Conservation (phyloP, 495 filamentous ascomycete genomes). For the Aspergillus diversus region DNA sequence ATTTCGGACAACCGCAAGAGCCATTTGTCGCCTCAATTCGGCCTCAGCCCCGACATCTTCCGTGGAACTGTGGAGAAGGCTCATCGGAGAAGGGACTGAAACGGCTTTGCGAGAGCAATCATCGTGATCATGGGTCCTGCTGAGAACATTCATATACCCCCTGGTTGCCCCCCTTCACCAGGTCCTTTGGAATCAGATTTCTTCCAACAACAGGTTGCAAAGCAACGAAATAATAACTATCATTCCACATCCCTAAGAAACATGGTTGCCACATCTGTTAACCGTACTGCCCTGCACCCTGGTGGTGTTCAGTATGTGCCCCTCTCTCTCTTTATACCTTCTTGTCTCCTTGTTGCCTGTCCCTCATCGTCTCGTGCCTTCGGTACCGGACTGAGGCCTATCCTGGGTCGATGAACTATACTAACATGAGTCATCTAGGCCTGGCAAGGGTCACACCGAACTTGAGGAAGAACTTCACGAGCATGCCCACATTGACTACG, state of each 20-base stretch:
- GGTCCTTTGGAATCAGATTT: constrained; percentile 61
- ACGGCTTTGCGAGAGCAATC: constrained; percentile 32
- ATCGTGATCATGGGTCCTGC: constrained; percentile 41
- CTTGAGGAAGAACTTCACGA: constrained; percentile 97
- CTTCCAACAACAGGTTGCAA: constrained; percentile 60
- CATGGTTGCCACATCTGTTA: constrained; percentile 79
- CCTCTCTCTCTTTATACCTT: constrained; percentile 21
- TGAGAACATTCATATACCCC: constrained; percentile 53
- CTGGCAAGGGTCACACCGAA: constrained; percentile 86
- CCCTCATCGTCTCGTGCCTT: constrained; percentile 4
- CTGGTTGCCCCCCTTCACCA: constrained; percentile 46
- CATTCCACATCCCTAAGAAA: constrained; percentile 60
- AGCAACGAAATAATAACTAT: constrained; percentile 66
- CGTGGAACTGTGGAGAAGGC: constrained; percentile 50
- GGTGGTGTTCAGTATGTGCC: constrained; percentile 83
- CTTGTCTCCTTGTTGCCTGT: constrained; percentile 18
- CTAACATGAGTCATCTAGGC: constrained; percentile 56
- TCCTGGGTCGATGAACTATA: constrained; percentile 3
- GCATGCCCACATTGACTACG: constrained; percentile 98
- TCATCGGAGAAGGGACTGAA: constrained; percentile 32
- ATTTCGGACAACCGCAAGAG: constrained; percentile 39
- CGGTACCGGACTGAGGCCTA: background rate
- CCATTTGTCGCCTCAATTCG: constrained; percentile 44
- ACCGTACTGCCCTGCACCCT: constrained; percentile 89
- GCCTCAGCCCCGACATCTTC: constrained; percentile 47